Evolutionary conservation across 495 filamentous ascomycete genomes (phyloP).

Genomic region (Penicillium antarcticum): DNA sequence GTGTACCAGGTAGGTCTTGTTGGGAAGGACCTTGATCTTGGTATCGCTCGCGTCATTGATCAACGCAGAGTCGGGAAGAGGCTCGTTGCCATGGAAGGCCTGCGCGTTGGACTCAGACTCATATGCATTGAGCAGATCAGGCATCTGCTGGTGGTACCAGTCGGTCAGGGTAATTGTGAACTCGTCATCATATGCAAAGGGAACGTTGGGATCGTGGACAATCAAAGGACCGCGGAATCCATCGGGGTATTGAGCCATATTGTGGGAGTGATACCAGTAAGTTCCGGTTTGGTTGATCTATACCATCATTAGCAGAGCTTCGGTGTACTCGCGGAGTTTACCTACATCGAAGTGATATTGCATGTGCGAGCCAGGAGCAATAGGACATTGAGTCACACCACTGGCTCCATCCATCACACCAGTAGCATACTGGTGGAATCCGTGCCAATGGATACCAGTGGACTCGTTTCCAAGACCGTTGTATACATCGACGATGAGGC

Average conservation of each 20-base stretch:
- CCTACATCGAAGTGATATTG: slow-evolving; percentile 74
- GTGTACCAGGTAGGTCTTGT: slow-evolving; percentile 62
- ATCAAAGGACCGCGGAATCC: slow-evolving; percentile 72
- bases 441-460: slow-evolving; percentile 70
- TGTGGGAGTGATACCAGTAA: slow-evolving; percentile 85
- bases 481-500: slow-evolving; percentile 66
- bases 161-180: slow-evolving; percentile 60
- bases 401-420: slow-evolving; percentile 61
- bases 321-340: too few species aligned
- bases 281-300: slow-evolving; percentile 70
- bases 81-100: slow-evolving; percentile 47
- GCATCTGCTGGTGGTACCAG: slow-evolving; percentile 63
- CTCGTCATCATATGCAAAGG: slow-evolving; percentile 70
- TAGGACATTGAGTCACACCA: slow-evolving; percentile 65
- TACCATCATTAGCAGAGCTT: slow-evolving; percentile 21
- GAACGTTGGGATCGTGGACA: slow-evolving; percentile 64
- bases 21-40: slow-evolving; percentile 42
- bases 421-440: slow-evolving; percentile 59
- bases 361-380: slow-evolving; percentile 53
- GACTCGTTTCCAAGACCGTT: slow-evolving; percentile 73
- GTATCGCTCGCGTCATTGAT: slow-evolving; percentile 61
- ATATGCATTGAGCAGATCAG: slow-evolving; percentile 51
- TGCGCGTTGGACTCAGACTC: slow-evolving; percentile 50
- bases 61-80: slow-evolving; percentile 61
- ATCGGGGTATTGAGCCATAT: slow-evolving; percentile 72